phyloP scores from a whole-genome alignment of 345 rosid species.

The Gossypium ekmanianum region DNA sequence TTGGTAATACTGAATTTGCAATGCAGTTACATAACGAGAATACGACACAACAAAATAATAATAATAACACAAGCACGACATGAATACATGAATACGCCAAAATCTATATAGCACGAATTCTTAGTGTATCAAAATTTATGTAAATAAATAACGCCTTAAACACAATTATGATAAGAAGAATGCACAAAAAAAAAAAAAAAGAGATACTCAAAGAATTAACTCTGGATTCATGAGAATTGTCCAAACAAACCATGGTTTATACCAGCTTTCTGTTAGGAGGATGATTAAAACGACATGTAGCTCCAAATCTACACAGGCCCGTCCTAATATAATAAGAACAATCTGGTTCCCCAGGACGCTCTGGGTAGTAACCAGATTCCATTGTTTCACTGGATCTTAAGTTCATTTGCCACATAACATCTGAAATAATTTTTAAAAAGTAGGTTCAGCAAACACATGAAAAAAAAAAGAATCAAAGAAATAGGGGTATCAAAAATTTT shows the following conservation, averaged over 20 bases:
- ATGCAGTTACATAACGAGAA: too few species aligned
- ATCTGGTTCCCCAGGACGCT: conserved; percentile 90
- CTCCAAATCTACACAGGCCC: conserved; percentile 89
- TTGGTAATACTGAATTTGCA: too few species aligned
- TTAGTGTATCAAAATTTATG: too few species aligned
- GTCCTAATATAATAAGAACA: conserved; percentile 97
- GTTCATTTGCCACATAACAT: conserved; percentile 87
- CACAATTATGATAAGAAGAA: too few species aligned
- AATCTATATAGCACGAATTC: too few species aligned
- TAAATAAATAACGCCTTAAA: too few species aligned
- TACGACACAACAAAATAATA: too few species aligned
- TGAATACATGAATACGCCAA: too few species aligned
- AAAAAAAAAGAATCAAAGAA: conserved; percentile 3
- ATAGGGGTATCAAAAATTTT: background rate
- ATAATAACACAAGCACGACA: too few species aligned
- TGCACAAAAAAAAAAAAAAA: background rate
- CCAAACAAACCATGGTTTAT: conserved; percentile 23
- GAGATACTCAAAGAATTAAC: background rate
- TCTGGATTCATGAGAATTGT: conserved; percentile 17
- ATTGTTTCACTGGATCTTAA: conserved; percentile 61
- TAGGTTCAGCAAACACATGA: conserved; percentile 23
- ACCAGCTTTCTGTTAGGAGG: conserved; percentile 96
- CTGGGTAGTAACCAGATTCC: conserved; percentile 77
- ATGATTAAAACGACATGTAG: conserved; percentile 47
- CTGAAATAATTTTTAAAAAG: conserved; percentile 38